phyloP scores from a whole-genome alignment of 2,329 filamentous ascomycete genomes.

The Ilyonectria destructans region DNA sequence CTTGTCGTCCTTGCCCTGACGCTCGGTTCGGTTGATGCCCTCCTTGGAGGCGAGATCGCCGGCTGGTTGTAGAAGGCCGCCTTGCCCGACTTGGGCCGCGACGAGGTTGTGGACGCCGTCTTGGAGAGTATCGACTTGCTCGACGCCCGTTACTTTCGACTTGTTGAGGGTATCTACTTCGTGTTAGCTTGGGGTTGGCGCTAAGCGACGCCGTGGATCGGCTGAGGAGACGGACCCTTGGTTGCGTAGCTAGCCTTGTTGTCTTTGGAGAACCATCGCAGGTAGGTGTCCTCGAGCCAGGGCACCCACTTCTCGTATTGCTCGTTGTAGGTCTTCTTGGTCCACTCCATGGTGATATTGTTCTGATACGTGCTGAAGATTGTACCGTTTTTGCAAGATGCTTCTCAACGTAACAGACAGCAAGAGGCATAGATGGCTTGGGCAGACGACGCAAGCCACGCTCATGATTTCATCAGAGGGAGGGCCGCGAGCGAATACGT shows the following conservation, averaged over 20 bases:
- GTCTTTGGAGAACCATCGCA: conserved; percentile 82
- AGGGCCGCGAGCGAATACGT: conserved; percentile 38
- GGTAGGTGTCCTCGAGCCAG: conserved; percentile 82
- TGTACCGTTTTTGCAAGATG: background rate
- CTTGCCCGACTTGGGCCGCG: conserved; percentile 77
- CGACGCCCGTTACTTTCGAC: conserved; percentile 78
- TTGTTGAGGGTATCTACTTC: conserved; percentile 75
- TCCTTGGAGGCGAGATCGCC: conserved; percentile 76
- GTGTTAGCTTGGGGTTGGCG: conserved; percentile 21
- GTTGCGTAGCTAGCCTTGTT: conserved; percentile 83
- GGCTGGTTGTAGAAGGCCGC: conserved; percentile 76
- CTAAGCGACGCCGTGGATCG: too few species aligned
- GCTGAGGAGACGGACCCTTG: conserved; percentile 67
- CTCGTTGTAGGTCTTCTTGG: conserved; percentile 76
- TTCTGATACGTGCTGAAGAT: background rate
- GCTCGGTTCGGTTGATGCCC: conserved; percentile 76
- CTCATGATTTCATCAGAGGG: too few species aligned
- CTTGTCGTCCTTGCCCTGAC: conserved; percentile 74
- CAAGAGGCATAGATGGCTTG: background rate
- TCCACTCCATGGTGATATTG: conserved; percentile 65
- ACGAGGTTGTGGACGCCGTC: conserved; percentile 77
- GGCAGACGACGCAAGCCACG: background rate
- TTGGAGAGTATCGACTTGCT: conserved; percentile 79
- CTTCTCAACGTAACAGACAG: background rate
- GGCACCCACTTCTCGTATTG: conserved; percentile 85